phyloP scores from a whole-genome alignment of 1,284 basidiomycete species.

The Boletus semigastroideus region DNA sequence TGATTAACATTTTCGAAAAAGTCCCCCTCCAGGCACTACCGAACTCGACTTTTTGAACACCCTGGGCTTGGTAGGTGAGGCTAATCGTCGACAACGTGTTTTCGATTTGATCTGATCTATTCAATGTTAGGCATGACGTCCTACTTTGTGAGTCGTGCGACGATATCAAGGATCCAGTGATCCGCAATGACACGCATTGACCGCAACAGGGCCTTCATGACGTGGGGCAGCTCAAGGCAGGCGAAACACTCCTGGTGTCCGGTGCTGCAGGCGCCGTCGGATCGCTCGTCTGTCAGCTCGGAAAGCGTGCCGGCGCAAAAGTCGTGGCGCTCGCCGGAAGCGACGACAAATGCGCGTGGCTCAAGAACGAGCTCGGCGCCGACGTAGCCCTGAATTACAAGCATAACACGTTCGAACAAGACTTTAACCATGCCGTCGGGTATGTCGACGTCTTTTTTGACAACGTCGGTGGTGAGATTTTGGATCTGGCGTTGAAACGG shows the following conservation, averaged over 20 bases:
- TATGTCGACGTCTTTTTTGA: slow-evolving; percentile 84
- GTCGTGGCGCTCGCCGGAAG: slow-evolving; percentile 78
- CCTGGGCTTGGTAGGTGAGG: slow-evolving; percentile 61
- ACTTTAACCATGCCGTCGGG: slow-evolving; percentile 60
- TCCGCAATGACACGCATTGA: slow-evolving; percentile 3
- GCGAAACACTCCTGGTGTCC: slow-evolving; percentile 83
- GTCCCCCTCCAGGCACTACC: slow-evolving; percentile 53
- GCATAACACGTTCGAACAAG: slow-evolving; percentile 63
- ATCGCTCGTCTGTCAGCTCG: slow-evolving; percentile 74
- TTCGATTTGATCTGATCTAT: slow-evolving; percentile 1
- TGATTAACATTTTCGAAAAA: slow-evolving; percentile 28
- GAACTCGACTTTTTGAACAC: slow-evolving; percentile 77
- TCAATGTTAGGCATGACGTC: slow-evolving; percentile 67
- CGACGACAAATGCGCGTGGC: slow-evolving; percentile 80
- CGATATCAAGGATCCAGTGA: slow-evolving; percentile 3
- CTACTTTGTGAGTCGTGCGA: slow-evolving; percentile 61
- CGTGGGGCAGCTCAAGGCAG: slow-evolving; percentile 74
- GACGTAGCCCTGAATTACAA: slow-evolving; percentile 90
- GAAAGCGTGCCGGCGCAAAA: slow-evolving; percentile 69
- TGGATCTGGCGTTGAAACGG: slow-evolving; percentile 72
- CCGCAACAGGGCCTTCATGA: slow-evolving; percentile 73
- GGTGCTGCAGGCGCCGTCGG: slow-evolving; percentile 90
- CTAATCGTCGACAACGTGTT: not conserved
- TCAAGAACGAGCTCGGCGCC: slow-evolving; percentile 78
- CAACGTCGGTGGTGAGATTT: slow-evolving; percentile 84